Evolutionary conservation across 768 basidiomycete species (phyloP).

Genomic region (Amanita rubescens): DNA sequence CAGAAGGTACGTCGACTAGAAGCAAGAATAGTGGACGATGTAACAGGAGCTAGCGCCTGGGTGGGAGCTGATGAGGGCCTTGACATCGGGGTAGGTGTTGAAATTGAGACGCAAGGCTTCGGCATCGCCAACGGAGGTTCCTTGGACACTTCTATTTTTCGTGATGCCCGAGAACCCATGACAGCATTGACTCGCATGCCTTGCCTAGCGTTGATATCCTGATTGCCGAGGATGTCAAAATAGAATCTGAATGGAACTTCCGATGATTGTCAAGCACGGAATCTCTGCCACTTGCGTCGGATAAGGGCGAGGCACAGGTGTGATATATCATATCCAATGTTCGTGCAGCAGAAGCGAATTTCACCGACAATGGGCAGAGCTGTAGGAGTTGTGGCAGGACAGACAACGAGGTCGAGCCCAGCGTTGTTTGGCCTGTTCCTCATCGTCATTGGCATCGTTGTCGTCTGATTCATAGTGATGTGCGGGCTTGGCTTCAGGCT

Average conservation of each 20-base stretch:
- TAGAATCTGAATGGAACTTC: conserved; percentile 30
- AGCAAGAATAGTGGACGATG: conserved; percentile 22
- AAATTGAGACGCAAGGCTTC: conserved; percentile 29
- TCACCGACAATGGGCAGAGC: no score
- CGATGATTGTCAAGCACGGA: conserved; percentile 27
- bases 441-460: no score
- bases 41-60: conserved; percentile 29
- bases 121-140: conserved; percentile 36
- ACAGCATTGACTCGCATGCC: conserved; percentile 37
- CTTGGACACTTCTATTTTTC: conserved; percentile 35
- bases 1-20: conserved; percentile 29
- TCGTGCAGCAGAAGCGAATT: no score
- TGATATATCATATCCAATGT: conserved; percentile 48
- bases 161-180: conserved; percentile 19
- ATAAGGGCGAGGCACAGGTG: conserved; percentile 46
- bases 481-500: no score
- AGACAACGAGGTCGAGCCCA: no score
- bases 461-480: no score
- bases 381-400: no score
- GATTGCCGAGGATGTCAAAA: conserved; percentile 16
- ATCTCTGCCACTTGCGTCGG: conserved; percentile 38
- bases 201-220: conserved; percentile 39
- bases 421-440: no score
- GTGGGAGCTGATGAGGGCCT: conserved; percentile 31
- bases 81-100: conserved; percentile 21